A percentile compares a stretch with the other conserved stretches of the same genome.
Evolutionary conservation across 371 early-diverging fungal species (phyloP).

Genomic region (Mucor mucedo): DNA sequence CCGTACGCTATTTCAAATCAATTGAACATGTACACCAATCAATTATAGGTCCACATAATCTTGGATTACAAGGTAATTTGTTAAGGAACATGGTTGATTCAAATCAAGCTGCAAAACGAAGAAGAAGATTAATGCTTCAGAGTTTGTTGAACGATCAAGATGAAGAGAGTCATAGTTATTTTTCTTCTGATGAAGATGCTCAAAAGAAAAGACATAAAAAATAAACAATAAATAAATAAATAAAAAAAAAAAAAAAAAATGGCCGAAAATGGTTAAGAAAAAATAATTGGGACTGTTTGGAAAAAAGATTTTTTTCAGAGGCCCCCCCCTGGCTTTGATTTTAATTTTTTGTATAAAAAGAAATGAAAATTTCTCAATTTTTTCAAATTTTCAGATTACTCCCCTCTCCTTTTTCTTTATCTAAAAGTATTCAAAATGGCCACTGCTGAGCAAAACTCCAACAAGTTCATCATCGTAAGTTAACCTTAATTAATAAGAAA

Average conservation of each 20-base stretch:
- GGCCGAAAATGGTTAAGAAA: constrained; percentile 1
- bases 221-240: constrained; percentile 1
- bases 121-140: constrained; percentile 48
- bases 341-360: constrained; percentile 19
- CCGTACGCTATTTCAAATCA: constrained; percentile 89
- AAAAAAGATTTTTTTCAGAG: background rate
- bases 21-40: constrained; percentile 89
- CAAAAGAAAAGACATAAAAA: constrained; percentile 16
- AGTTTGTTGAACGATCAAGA: constrained; percentile 45
- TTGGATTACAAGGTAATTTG: constrained; percentile 72
- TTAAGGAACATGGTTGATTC: constrained; percentile 51
- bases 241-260: constrained; percentile 1
- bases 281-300: constrained; percentile 16
- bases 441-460: constrained; percentile 24
- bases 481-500: background rate
- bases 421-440: constrained; percentile 35
- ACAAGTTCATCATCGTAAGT: constrained; percentile 59
- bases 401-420: constrained; percentile 31
- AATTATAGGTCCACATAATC: constrained; percentile 80
- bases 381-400: constrained; percentile 17
- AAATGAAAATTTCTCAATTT: constrained; percentile 17
- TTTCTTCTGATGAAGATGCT: constrained; percentile 25
- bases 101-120: constrained; percentile 45
- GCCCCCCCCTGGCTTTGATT: constrained; percentile 25
- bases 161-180: constrained; percentile 19